Evolutionary conservation across 2,329 filamentous ascomycete genomes (phyloP), one percentile per base, ranked within the genome.

Genomic region (Ophiosphaerella herpotricha): DNA sequence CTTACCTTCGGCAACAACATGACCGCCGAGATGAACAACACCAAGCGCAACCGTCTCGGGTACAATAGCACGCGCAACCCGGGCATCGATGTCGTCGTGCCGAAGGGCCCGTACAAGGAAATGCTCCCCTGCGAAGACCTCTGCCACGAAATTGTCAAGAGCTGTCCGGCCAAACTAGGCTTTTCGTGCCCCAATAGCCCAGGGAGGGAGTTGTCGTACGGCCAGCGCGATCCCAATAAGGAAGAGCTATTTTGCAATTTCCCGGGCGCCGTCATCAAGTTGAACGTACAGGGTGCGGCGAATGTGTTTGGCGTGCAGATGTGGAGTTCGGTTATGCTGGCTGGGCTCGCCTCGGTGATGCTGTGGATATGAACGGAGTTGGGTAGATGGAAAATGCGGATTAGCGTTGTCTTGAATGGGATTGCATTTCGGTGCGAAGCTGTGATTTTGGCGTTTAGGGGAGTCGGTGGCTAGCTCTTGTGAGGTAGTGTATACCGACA

Each of bases 101-200:
- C 80, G 54, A 92, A 94, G 0, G 94, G 94, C 0, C 94, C 94
- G 0, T 97, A 99, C 75, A 95, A 92, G 68, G 94, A 99, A 76
- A 78, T 97, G 16, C 77, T 96, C 7, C 94, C 94, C 0, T 97
- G 93, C 66, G 84, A 89, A 53, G 88, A 96, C 57, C 76, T 97
- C 43, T 99, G 94, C 76, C 94, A 91, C 69, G 84, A 87, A 46
- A 80, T 99, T 1, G 89, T 96, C 9, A 86, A 88, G 74, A 90
- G 84, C 67, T 99, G 94, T 74, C 93, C 94, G 0, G 82, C 91
- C 0, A 74, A 80, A 1, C 77, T 99, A 61, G 79, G 81, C 0
- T 97, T 99, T 63, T 75, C 70, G 1, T 99, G 94, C 74, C 93
- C 94, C 1, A 58, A 57, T 45, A 41, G 42, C 1, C 50, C 48